These are phyloP conservation scores for Aureobasidium lini DNA, from an alignment of 2,329 filamentous ascomycete species.

Conservation along the genomic window DNA sequence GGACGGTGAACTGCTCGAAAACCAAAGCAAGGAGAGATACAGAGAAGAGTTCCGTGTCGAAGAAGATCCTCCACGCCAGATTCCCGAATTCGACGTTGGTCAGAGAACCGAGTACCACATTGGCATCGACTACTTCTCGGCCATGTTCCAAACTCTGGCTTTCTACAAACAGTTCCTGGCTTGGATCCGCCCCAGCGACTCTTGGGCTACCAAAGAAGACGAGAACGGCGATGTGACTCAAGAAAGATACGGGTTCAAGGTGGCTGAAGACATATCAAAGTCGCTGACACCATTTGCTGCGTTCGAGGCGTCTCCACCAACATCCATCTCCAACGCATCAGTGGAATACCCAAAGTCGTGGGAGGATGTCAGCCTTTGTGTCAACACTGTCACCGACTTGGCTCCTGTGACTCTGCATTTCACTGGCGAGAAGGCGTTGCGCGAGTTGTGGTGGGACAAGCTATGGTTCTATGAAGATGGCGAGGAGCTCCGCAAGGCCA, in stretches of 20 bases:
- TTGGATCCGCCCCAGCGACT: slow-evolving; percentile 31
- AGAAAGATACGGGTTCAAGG: slow-evolving; percentile 17
- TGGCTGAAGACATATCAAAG: slow-evolving; percentile 20
- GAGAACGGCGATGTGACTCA: slow-evolving; percentile 5
- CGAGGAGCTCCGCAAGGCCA: slow-evolving; percentile 19
- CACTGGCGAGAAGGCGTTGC: slow-evolving; percentile 25
- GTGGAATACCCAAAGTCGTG: slow-evolving; percentile 15
- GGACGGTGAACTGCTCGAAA: slow-evolving; percentile 27
- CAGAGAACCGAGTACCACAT: slow-evolving; percentile 42
- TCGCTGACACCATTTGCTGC: slow-evolving; percentile 21
- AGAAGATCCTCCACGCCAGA: slow-evolving; percentile 28
- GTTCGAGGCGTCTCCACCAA: slow-evolving; percentile 15
- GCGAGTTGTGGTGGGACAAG: slow-evolving; percentile 25
- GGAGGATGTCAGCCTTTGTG: slow-evolving; percentile 21
- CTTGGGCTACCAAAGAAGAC: slow-evolving; percentile 14
- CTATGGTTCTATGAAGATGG: slow-evolving; percentile 26
- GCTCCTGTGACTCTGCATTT: slow-evolving; percentile 20
- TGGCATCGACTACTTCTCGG: slow-evolving; percentile 40
- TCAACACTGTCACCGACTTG: slow-evolving; percentile 23
- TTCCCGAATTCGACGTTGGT: slow-evolving; percentile 28
- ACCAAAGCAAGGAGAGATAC: slow-evolving; percentile 20
- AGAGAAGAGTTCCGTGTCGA: slow-evolving; percentile 19
- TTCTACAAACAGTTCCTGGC: slow-evolving; percentile 25
- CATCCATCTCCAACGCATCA: slow-evolving; percentile 9
- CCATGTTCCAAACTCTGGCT: slow-evolving; percentile 37